Base-by-base conservation (phyloP, 768 basidiomycete species). In the Clavaria fumosa region DNA sequence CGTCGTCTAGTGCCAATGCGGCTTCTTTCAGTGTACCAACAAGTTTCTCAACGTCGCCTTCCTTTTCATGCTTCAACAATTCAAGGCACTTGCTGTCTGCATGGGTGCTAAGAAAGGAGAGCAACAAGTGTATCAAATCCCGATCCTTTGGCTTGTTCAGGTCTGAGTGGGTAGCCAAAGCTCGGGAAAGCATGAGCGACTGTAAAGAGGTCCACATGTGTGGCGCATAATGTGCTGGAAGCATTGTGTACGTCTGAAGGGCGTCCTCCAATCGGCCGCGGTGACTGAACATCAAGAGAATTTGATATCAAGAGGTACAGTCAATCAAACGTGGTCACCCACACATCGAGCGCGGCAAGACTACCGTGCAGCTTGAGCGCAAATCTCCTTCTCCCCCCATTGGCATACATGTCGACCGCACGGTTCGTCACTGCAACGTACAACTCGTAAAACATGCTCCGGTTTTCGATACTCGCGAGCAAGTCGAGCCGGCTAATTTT, bases 271-370 rank as follows among this genome's bases (percentile, higher is more conserved):
- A 58, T 11, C 73, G 72, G 23, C 67, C 69, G 23, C 85, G 79
- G 53, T 78, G 69, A 4, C 88, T 90, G 21, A 24, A 18, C 19
- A 39, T 28, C 43, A 33, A 33, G 30, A 12, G 6, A 17, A 17
- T 28, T 14, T 5, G 7, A 7, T n/a, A 19, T 24, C 24, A 43
- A 14, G 36, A 33, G 17, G 35, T 21, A 40, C n/a, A 26, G 14
- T 21, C 26, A 19, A 21, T 14, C 9, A 35, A 12, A n/a, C n/a
- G 5, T 43, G 38, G 14, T 17, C 20, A 60, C 88, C 45, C 61
- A 96, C 93, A 79, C 55, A 45, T 96, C 90, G 24, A 97, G 68
- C 11, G 82, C 84, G 3, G 90, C 93, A 11, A 96, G 63, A 48
- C 70, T 78, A 2, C 83, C 85, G 43, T 90, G 83, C 34, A 96